Percentiles rank a stretch among this genome's conserved stretches.
These are phyloP conservation scores for Camellia granthamiana DNA, from an alignment of 148 eudicot genomes.

Conservation along the genomic window DNA sequence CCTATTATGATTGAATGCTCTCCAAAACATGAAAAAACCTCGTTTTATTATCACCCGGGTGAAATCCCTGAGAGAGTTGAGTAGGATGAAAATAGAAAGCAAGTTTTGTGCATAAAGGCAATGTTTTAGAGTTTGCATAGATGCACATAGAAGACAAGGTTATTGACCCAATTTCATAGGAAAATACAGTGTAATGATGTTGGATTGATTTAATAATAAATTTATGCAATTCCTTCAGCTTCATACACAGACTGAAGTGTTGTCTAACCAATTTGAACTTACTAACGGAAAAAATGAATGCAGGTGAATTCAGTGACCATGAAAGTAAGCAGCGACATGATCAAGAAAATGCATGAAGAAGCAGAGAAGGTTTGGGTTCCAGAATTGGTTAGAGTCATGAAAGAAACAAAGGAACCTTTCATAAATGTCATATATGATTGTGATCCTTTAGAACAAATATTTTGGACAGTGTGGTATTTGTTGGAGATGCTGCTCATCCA, in stretches of 20 bases:
- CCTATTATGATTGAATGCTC: not conserved
- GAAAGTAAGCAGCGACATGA: slow-evolving; percentile 65
- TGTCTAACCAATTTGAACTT: too few relatives aligned
- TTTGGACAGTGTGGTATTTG: slow-evolving; percentile 67
- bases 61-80: not conserved
- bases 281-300: too few relatives aligned
- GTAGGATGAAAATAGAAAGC: not conserved
- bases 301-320: slow-evolving; percentile 80
- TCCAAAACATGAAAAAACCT: not conserved
- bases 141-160: not conserved
- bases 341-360: slow-evolving; percentile 54
- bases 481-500: slow-evolving; percentile 96
- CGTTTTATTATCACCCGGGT: not conserved
- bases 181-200: too few relatives aligned
- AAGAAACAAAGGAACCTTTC: slow-evolving; percentile 68
- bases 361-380: slow-evolving; percentile 65
- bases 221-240: too few relatives aligned
- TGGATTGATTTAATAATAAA: too few relatives aligned
- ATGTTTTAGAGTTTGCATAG: not conserved
- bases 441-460: slow-evolving; percentile 52
- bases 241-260: too few relatives aligned
- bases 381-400: slow-evolving; percentile 50
- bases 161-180: too few relatives aligned
- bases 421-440: slow-evolving; percentile 75
- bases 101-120: not conserved